Base-by-base conservation (phyloP, 1,139 yeast genomes). In the Taiozyma onychis region DNA sequence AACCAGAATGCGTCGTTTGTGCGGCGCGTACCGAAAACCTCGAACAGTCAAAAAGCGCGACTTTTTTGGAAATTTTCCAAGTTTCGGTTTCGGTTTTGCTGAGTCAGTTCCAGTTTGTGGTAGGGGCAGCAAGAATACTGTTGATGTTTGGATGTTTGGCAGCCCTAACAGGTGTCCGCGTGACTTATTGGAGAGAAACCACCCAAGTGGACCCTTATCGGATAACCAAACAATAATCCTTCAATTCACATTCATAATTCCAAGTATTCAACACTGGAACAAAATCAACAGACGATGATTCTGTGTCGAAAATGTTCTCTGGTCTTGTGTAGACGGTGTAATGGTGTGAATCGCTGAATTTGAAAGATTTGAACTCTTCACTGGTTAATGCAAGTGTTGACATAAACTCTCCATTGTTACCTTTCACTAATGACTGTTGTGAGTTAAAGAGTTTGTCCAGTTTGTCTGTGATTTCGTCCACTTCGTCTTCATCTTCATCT, bases 401-500 rank as follows among this genome's bases (percentile, higher is more conserved):
- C n/a, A 61, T 58, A 41, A 44, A 45, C 5, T 50, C 48, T 2
- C 48, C 45, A 44, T 54, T 50, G 44, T 58, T 58, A 3, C 56
- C 58, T 6, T 41, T 43, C 21, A 48, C 32, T 6, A 57, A 45
- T 1, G 44, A 21, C 21, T 44, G 41, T 14, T 41, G 18, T 9
- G 41, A 35, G 6, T 24, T 37, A 6, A n/a, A 27, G 11, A 27
- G 2, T 16, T 43, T n/a, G 37, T 47, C 14, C 16, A n/a, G 10
- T n/a, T 37, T 24, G 6, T 43, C 14, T 30, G 26, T 13, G 27
- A 6, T 21, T 32, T 68, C 73, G 18, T 66, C 72, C 13, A 71
- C 77, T 27, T 73, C 76, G 34, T 76, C 77, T 39, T 74, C 78
- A 16, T 16, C 18, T 52, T 34, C 18, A 34, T 68, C 73, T 21